phyloP scores from a whole-genome alignment of 2,329 filamentous ascomycete genomes.

The Trichoderma guizhouense region DNA sequence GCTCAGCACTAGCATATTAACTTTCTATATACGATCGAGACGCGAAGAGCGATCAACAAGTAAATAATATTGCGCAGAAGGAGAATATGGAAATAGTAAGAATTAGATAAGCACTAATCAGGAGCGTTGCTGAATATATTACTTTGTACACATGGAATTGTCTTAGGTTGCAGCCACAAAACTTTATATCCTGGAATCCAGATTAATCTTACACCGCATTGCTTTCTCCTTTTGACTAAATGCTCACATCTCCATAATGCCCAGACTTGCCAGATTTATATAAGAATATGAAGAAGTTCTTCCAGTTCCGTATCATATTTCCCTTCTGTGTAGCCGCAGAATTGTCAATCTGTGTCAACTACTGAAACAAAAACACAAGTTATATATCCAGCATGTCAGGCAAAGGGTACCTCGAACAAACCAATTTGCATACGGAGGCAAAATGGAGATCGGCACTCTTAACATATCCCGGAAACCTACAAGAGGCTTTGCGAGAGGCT shows the following conservation, averaged over 20 bases:
- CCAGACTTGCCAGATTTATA: background rate
- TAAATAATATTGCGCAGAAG: background rate
- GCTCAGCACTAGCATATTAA: background rate
- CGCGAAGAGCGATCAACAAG: background rate
- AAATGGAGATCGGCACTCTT: constrained; percentile 1
- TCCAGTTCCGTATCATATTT: background rate
- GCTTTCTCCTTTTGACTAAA: background rate
- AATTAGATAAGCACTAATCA: constrained; percentile 3
- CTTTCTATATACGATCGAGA: background rate
- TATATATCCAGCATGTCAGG: background rate
- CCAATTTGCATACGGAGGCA: background rate
- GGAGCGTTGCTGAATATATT: background rate
- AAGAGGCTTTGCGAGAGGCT: constrained; percentile 1
- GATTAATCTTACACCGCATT: background rate
- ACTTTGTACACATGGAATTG: background rate
- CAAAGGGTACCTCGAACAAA: background rate
- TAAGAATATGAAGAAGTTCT: background rate
- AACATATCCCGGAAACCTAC: constrained; percentile 6
- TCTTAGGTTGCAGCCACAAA: background rate
- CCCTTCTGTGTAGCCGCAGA: background rate
- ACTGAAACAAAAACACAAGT: background rate
- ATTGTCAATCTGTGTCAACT: background rate
- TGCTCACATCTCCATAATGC: background rate
- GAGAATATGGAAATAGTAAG: background rate
- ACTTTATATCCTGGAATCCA: background rate